Evolutionary conservation across 139 green algal species (phyloP).

Genomic region (Closterium sp.): DNA sequence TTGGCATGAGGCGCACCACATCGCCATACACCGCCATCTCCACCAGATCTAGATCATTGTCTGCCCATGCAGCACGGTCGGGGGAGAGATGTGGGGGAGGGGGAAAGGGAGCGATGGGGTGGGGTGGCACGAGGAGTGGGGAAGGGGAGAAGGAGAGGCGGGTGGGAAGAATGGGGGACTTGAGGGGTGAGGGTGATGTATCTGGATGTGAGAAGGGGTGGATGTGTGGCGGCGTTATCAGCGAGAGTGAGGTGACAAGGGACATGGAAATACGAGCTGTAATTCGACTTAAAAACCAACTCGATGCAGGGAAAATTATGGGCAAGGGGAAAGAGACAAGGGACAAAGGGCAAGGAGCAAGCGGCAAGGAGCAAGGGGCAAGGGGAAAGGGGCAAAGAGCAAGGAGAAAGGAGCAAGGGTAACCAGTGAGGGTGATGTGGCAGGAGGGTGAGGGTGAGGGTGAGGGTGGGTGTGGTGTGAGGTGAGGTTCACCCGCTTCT

Average conservation of each 20-base stretch:
- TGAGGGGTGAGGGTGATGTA: neutral
- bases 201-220: no score
- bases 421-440: constrained; percentile 42
- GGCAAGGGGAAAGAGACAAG: neutral
- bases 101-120: no score
- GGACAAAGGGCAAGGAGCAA: neutral
- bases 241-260: no score
- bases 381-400: no score
- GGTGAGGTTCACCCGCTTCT: constrained; percentile 48
- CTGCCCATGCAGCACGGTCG: no score
- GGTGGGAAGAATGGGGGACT: neutral
- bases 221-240: no score
- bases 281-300: no score
- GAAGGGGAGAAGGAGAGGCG: neutral
- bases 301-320: neutral
- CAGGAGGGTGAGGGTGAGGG: no score
- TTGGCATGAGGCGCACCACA: no score
- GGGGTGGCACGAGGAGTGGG: no score
- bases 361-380: neutral
- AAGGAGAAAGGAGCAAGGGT: neutral
- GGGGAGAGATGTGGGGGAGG: no score
- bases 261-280: no score
- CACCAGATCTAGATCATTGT: constrained; percentile 7
- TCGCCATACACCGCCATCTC: constrained; percentile 54
- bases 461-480: neutral